phyloP scores from a whole-genome alignment of 768 basidiomycete genomes.

The Boletellus ananas region DNA sequence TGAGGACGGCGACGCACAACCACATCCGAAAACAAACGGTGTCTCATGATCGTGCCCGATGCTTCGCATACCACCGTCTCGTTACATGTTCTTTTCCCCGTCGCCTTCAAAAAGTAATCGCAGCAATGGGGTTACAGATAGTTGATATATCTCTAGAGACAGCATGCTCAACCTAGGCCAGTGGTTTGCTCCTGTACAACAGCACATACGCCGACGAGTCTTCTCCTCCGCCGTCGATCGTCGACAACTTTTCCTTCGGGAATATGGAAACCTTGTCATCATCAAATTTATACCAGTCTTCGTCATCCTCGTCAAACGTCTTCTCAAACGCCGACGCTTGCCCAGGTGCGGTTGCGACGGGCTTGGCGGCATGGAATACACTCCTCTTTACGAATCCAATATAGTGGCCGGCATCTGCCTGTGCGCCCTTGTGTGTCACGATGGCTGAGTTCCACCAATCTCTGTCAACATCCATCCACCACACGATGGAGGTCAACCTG shows the following conservation, averaged over 20 bases:
- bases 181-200: conserved; percentile 67
- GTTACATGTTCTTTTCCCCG: conserved; percentile 4
- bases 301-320: conserved; percentile 51
- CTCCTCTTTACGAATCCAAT: conserved; percentile 87
- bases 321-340: conserved; percentile 13
- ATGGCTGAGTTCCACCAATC: conserved; percentile 54
- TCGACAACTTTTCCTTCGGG: conserved; percentile 75
- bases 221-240: conserved; percentile 89
- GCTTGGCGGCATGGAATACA: conserved; percentile 46
- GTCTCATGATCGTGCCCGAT: conserved; percentile 15
- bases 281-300: conserved; percentile 95
- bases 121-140: conserved; percentile 11
- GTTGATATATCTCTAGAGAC: conserved; percentile 12
- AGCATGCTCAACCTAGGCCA: conserved; percentile 26
- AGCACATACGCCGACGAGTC: conserved; percentile 88
- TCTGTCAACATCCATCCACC: background rate
- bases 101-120: conserved; percentile 3
- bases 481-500: background rate
- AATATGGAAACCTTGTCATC: conserved; percentile 92
- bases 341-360: background rate
- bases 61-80: conserved; percentile 11
- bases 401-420: conserved; percentile 94
- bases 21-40: conserved; percentile 23
- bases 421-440: conserved; percentile 95
- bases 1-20: conserved; percentile 20